phyloP scores from a whole-genome alignment of 2,329 filamentous ascomycete species.

The Penicillium sp. region DNA sequence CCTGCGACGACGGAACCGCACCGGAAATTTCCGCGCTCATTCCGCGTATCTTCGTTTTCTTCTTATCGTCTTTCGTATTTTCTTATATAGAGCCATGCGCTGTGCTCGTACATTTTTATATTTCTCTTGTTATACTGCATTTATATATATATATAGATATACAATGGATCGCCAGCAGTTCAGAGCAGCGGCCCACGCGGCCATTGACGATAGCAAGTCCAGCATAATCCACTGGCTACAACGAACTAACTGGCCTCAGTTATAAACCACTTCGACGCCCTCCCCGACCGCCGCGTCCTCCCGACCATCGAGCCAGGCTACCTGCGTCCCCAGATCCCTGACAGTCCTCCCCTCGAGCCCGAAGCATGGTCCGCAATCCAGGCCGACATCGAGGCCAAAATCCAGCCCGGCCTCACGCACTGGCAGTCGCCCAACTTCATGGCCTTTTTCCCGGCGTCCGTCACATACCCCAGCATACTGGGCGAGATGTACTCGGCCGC shows the following conservation, averaged over 20 bases:
- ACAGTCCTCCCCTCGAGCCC: slow-evolving; percentile 63
- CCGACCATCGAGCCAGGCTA: slow-evolving; percentile 81
- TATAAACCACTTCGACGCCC: slow-evolving; percentile 74
- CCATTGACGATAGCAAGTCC: slow-evolving; percentile 75
- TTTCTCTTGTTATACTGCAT: not conserved
- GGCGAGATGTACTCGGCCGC: slow-evolving; percentile 89
- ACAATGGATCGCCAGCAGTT: slow-evolving; percentile 78
- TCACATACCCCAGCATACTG: slow-evolving; percentile 77
- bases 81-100: not conserved
- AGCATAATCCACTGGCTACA: not conserved
- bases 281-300: slow-evolving; percentile 67
- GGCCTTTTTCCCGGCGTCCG: slow-evolving; percentile 85
- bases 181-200: slow-evolving; percentile 68
- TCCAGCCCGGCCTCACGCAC: slow-evolving; percentile 88
- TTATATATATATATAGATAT: not conserved
- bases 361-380: slow-evolving; percentile 72
- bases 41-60: not conserved
- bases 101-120: not conserved
- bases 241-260: slow-evolving; percentile 49
- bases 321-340: slow-evolving; percentile 72
- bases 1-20: not conserved
- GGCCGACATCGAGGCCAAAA: slow-evolving; percentile 76
- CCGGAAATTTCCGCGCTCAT: not conserved
- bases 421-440: slow-evolving; percentile 95
- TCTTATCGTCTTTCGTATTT: not conserved